These are phyloP conservation scores for Sclerotinia subarctica DNA, from an alignment of 2,329 filamentous ascomycete species.

Conservation along the genomic window DNA sequence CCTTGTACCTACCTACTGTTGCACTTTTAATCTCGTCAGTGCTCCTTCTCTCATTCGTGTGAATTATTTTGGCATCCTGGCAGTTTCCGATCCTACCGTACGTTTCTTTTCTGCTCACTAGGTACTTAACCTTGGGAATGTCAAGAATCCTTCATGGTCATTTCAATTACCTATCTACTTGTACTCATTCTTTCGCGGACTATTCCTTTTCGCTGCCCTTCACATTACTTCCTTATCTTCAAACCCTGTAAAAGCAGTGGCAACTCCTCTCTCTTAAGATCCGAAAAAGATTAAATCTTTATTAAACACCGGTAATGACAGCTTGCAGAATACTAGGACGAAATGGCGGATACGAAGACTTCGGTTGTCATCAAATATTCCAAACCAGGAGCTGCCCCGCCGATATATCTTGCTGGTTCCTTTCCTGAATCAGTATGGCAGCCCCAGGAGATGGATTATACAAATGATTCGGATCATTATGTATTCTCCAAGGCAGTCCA, in stretches of 20 bases:
- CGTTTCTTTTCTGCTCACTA: neutral
- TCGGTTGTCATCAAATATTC: constrained; percentile 53
- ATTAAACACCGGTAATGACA: constrained; percentile 9
- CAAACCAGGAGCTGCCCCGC: constrained; percentile 58
- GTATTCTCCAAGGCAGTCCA: constrained; percentile 57
- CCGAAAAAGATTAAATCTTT: too few relatives aligned
- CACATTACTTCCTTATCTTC: neutral
- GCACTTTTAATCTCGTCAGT: neutral
- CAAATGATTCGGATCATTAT: constrained; percentile 47
- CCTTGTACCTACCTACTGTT: too few relatives aligned
- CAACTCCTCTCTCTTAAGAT: neutral
- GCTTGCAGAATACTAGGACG: constrained; percentile 3
- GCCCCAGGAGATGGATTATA: constrained; percentile 61
- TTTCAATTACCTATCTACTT: neutral
- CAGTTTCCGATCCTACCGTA: neutral
- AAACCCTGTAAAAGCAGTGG: neutral
- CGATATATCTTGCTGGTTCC: constrained; percentile 67
- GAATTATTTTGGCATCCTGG: neutral
- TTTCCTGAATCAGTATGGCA: constrained; percentile 67
- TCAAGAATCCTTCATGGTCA: neutral
- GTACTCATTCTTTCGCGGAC: neutral
- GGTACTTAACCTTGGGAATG: too few relatives aligned
- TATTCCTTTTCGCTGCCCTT: neutral
- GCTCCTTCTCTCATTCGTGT: neutral
- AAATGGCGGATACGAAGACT: constrained; percentile 18